Evolutionary conservation across 1,284 basidiomycete species (phyloP).

Genomic region (Pseudozyma hubeiensis): DNA sequence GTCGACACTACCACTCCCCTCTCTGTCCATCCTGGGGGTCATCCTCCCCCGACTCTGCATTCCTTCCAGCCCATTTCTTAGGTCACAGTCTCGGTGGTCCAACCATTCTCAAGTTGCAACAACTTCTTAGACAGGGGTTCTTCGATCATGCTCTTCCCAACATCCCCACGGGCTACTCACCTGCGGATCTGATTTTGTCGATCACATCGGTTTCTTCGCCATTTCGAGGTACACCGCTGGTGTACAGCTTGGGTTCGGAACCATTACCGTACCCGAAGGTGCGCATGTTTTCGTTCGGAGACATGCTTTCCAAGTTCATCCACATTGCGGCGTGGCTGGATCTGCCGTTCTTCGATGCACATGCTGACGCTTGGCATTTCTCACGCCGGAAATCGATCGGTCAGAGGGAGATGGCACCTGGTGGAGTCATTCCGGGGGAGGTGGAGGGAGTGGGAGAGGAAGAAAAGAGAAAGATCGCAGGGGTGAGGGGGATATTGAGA

Average conservation of each 20-base stretch:
- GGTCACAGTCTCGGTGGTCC: conserved; percentile 73
- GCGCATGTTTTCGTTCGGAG: conserved; percentile 45
- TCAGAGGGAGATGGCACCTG: background rate
- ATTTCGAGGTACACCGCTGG: conserved; percentile 53
- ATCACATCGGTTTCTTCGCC: conserved; percentile 53
- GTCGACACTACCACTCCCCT: conserved; percentile 70
- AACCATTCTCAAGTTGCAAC: conserved; percentile 50
- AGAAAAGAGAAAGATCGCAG: background rate
- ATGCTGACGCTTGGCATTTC: conserved; percentile 51
- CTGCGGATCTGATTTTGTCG: conserved; percentile 38
- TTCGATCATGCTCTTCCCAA: conserved; percentile 29
- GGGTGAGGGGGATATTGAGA: conserved; percentile 20
- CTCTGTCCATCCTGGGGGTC: conserved; percentile 73
- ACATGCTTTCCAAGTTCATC: conserved; percentile 43
- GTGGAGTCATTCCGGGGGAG: no score
- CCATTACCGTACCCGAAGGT: conserved; percentile 45
- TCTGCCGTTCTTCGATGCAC: conserved; percentile 41
- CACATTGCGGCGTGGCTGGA: conserved; percentile 49
- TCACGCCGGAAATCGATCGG: conserved; percentile 1
- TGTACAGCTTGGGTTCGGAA: conserved; percentile 49
- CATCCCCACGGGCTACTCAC: conserved; percentile 2
- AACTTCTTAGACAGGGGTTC: conserved; percentile 45
- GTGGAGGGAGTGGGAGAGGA: background rate
- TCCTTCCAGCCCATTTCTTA: conserved; percentile 72
- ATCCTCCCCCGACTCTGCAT: background rate